Percentiles rank a stretch among this genome's conserved stretches.
Evolutionary conservation across 208 protist genomes (phyloP).

Genomic region (Acanthamoeba culbertsoni): DNA sequence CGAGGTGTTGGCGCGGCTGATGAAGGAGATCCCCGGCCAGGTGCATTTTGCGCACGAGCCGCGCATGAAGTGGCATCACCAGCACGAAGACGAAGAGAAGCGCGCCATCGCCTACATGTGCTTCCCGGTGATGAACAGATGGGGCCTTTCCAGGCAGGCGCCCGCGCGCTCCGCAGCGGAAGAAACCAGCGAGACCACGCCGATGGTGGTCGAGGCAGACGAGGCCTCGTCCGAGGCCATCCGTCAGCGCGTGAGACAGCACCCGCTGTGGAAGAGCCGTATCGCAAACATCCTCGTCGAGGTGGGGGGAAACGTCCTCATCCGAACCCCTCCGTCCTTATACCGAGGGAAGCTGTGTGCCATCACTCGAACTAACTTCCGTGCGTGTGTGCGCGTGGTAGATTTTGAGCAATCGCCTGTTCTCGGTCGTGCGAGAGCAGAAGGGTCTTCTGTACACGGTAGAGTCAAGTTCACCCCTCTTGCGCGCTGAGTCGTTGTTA

Average conservation of each 20-base stretch:
- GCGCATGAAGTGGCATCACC: not conserved
- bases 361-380: not conserved
- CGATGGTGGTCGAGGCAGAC: not conserved
- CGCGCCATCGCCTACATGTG: conserved; percentile 9
- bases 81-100: conserved; percentile 7
- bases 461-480: not conserved
- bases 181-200: not conserved
- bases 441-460: conserved; percentile 14
- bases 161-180: not conserved
- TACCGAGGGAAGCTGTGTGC: not conserved
- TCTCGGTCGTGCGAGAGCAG: conserved; percentile 9
- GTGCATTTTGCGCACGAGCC: not conserved
- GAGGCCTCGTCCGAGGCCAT: not conserved
- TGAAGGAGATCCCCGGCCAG: not conserved
- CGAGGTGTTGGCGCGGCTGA: not conserved
- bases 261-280: conserved; percentile 34
- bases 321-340: not conserved
- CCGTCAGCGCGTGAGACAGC: not conserved
- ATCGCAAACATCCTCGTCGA: not conserved
- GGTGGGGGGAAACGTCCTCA: not conserved
- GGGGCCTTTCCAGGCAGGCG: not conserved
- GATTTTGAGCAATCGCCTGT: conserved; percentile 33
- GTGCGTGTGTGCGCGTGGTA: not conserved
- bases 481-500: not conserved
- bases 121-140: conserved; percentile 43